Evolutionary conservation across 331 rosid genomes (phyloP), one percentile per base, ranked within the genome.

Genomic region (Acacia concinna): DNA sequence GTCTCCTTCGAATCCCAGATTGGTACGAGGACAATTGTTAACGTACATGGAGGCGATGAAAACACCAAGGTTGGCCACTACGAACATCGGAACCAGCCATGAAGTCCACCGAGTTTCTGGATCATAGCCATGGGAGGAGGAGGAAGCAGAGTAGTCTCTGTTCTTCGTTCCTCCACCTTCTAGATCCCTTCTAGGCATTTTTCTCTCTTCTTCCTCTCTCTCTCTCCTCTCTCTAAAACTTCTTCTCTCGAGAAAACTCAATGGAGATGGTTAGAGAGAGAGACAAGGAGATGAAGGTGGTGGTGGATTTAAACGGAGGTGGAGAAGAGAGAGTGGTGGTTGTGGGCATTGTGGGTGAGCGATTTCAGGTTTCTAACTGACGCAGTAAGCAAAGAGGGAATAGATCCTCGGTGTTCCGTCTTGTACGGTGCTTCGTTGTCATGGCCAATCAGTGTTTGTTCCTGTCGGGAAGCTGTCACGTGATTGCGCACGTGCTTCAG

Each of bases 71-170:
- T 92, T 94, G 18, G 89, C 90, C 21, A 91, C 83, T 9, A 92
- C 86, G 59, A 92, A 69, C 82, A 80, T 51, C 17, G 97, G 97
- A 5, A 94, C 91, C 75, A 94, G 84, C 98, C 98, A 94, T 43
- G 97, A 90, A 28, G 84, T 91, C 91, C 96, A 88, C 41, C 80
- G 93, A 57, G 80, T 72, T 18, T 88, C 92, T 13, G 83, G 25
- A n/a, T 79, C 88, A 78, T 62, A 73, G 64, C 25, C 60, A 66
- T 81, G 79, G 11, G 90, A 71, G 4, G 89, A 71, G 44, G 90
- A 72, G 7, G 7, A 34, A 28, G 81, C 52, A 4, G 88, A 73
- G 80, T 60, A 30, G 71, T 75, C 83, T 75, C 83, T 76, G 85
- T 71, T 83, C 80, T 91, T 91, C 37, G 59, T 80, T 43, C 72